Evolutionary conservation across 2,329 filamentous ascomycete species (phyloP).

Genomic region (Pseudocercospora fijiensis): DNA sequence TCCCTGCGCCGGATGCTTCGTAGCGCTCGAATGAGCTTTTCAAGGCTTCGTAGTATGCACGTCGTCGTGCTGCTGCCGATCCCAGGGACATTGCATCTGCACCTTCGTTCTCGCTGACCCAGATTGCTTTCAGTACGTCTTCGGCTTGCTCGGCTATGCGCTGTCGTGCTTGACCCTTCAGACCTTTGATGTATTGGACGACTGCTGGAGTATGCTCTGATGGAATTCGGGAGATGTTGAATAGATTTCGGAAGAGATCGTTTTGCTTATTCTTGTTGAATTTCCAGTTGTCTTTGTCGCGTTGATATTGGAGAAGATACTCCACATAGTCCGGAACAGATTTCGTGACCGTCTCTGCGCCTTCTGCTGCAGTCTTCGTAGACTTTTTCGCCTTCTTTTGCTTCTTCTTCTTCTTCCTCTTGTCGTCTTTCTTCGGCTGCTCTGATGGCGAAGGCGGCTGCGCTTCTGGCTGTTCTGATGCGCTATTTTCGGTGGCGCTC

Average conservation of each 20-base stretch:
- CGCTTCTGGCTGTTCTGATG: slow-evolving; percentile 27
- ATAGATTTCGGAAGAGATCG: slow-evolving; percentile 72
- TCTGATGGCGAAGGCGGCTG: slow-evolving; percentile 14
- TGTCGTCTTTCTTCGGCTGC: slow-evolving; percentile 31
- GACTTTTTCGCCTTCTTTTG: slow-evolving; percentile 20
- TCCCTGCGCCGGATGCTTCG: slow-evolving; percentile 15
- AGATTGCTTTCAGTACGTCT: slow-evolving; percentile 19
- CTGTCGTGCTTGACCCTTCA: slow-evolving; percentile 61
- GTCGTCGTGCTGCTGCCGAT: slow-evolving; percentile 11
- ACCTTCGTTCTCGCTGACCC: slow-evolving; percentile 15
- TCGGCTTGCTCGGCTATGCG: slow-evolving; percentile 20
- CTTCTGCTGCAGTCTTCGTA: neutral
- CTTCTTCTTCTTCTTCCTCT: slow-evolving; percentile 38
- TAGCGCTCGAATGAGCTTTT: slow-evolving; percentile 12
- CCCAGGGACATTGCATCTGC: slow-evolving; percentile 20
- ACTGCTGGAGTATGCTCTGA: slow-evolving; percentile 67
- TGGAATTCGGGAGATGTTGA: slow-evolving; percentile 45
- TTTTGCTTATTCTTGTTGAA: slow-evolving; percentile 95
- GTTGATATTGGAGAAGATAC: slow-evolving; percentile 76
- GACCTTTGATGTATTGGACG: slow-evolving; percentile 72
- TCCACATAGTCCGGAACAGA: slow-evolving; percentile 61
- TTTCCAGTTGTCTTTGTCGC: slow-evolving; percentile 74
- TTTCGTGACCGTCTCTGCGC: neutral
- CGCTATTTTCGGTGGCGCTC: slow-evolving; percentile 19
- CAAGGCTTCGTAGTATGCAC: slow-evolving; percentile 20